Percentiles rank a stretch among this genome's conserved stretches.
Conservation (phyloP, 352 stramenopile species). For the Globisporangium iwayamae region DNA sequence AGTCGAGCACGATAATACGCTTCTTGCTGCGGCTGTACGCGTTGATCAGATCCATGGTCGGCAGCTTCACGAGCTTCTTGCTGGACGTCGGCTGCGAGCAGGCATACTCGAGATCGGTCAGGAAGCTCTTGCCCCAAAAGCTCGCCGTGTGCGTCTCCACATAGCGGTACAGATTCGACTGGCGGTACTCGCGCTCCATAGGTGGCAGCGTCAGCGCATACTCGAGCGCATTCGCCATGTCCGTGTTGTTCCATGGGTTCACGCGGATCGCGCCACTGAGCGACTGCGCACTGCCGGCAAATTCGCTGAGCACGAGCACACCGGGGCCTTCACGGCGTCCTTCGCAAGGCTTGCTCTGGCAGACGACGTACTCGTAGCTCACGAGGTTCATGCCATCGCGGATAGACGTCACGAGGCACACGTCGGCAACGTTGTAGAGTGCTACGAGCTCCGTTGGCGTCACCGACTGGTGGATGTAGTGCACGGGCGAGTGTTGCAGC, state of each 20-base stretch:
- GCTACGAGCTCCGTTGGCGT: constrained; percentile 83
- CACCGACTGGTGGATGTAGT: constrained; percentile 85
- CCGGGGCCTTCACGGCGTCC: constrained; percentile 50
- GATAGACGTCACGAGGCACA: constrained; percentile 86
- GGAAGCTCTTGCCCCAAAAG: constrained; percentile 78
- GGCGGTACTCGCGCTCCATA: constrained; percentile 78
- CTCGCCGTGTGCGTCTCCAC: constrained; percentile 82
- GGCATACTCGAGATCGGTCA: constrained; percentile 58
- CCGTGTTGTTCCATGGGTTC: constrained; percentile 88
- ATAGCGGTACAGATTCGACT: constrained; percentile 88
- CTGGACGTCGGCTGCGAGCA: constrained; percentile 39
- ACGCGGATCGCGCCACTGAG: constrained; percentile 83
- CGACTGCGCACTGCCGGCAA: constrained; percentile 85
- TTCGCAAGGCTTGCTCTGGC: constrained; percentile 53
- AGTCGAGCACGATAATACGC: constrained; percentile 86
- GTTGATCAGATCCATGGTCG: constrained; percentile 49
- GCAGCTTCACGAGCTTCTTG: constrained; percentile 43
- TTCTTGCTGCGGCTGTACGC: constrained; percentile 70
- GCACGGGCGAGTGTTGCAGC: constrained; percentile 84
- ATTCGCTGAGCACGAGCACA: constrained; percentile 86
- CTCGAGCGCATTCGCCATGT: constrained; percentile 75
- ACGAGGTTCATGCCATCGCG: constrained; percentile 90
- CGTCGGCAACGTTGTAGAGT: constrained; percentile 86
- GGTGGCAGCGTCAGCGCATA: constrained; percentile 80
- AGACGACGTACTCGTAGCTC: constrained; percentile 87